phyloP scores from a whole-genome alignment of 1,284 basidiomycete genomes.

The Melampsora larici-populina region DNA sequence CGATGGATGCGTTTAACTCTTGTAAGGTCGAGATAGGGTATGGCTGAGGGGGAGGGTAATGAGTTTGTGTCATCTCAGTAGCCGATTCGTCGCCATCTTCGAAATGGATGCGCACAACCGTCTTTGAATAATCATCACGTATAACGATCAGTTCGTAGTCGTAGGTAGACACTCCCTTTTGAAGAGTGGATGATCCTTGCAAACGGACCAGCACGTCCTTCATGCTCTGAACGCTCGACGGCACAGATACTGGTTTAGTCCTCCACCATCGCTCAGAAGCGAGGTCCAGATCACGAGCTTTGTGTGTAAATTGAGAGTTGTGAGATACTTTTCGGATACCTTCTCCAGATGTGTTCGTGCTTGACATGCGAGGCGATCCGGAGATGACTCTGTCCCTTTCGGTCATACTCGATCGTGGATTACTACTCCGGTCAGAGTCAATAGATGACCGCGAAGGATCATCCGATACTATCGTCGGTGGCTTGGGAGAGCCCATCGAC shows the following conservation, averaged over 20 bases:
- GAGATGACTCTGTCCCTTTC: not conserved
- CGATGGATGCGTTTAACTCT: slow-evolving; percentile 19
- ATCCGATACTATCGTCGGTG: not conserved
- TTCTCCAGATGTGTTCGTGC: not conserved
- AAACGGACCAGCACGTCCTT: slow-evolving; percentile 28
- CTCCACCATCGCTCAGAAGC: slow-evolving; percentile 42
- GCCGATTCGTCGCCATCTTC: slow-evolving; percentile 33
- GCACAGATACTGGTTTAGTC: slow-evolving; percentile 13
- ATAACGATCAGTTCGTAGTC: slow-evolving; percentile 37
- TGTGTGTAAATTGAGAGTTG: slow-evolving; percentile 11
- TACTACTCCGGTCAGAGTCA: not conserved
- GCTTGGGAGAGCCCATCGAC: not conserved
- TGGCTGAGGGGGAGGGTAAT: slow-evolving; percentile 27
- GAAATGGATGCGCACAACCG: slow-evolving; percentile 34
- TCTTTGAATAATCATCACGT: slow-evolving; percentile 41
- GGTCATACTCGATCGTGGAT: not conserved
- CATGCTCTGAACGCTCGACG: slow-evolving; percentile 15
- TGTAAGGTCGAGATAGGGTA: slow-evolving; percentile 20
- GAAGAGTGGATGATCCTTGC: slow-evolving; percentile 33
- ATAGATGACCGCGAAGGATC: not conserved
- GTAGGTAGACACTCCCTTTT: slow-evolving; percentile 14
- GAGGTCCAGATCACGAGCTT: slow-evolving; percentile 39
- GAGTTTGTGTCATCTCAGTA: slow-evolving; percentile 34
- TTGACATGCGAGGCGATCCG: not conserved
- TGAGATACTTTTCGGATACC: slow-evolving; percentile 3